phyloP scores from a whole-genome alignment of 257 asterid genomes.

The Solanum etuberosum region DNA sequence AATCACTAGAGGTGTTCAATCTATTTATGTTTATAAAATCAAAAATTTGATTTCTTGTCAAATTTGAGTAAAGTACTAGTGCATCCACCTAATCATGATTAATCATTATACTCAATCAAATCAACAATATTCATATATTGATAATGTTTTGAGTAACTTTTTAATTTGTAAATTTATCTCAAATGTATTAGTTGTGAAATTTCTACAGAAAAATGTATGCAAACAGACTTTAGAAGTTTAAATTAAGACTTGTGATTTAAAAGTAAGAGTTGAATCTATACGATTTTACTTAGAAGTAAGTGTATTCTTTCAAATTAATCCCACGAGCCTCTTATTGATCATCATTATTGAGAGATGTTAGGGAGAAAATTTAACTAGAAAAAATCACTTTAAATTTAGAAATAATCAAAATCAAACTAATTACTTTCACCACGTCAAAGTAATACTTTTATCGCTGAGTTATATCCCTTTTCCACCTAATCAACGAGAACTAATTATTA shows the following conservation, averaged over 20 bases:
- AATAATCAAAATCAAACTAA: no score
- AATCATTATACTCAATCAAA: not conserved
- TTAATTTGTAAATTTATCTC: not conserved
- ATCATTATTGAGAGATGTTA: no score
- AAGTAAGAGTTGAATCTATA: no score
- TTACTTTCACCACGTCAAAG: not conserved
- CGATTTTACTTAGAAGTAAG: no score
- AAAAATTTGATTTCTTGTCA: not conserved
- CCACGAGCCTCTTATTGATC: accelerated
- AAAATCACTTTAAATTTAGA: accelerated
- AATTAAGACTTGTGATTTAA: no score
- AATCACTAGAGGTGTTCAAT: not conserved
- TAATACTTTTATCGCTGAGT: accelerated
- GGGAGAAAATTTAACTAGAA: no score
- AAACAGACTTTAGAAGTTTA: no score
- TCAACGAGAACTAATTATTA: not conserved
- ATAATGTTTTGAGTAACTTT: not conserved
- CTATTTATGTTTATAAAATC: not conserved
- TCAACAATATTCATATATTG: not conserved
- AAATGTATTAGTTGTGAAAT: no score
- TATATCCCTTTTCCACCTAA: no score
- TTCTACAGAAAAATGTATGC: no score
- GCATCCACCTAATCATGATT: not conserved
- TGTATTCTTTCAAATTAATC: accelerated
- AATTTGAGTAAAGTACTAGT: not conserved